Base-by-base conservation (phyloP, 2,329 filamentous ascomycete genomes). In the Septoria petroselini region DNA sequence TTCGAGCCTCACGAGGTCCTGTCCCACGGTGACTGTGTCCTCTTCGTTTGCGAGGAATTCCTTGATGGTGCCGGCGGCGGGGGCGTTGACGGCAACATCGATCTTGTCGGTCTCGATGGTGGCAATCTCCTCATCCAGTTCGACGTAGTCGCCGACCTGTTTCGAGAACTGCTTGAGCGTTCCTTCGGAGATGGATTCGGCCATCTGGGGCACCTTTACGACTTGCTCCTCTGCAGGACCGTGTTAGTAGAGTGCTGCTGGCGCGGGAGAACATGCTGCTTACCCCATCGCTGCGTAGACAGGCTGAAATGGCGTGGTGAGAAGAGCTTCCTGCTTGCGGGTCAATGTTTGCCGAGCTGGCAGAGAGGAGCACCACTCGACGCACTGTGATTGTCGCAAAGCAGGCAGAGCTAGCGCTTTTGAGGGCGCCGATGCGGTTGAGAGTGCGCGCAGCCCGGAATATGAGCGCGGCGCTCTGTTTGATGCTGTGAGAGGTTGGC, bases 41-140 rank as follows among this genome's bases (percentile, higher is more conserved):
- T 97, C 93, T 71, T 97, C 93, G 56, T 83, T 88, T 58, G 85
- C 93, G 25, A 97, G 78, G 50, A 95, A 83, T 71, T 97, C 90
- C 71, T 89, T 95, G 73, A 98, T 88, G 23, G 83, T 87, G 60
- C 93, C 93, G 33, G 91, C 83, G 63, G 91, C 85, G 6, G 93
- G 88, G 12, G 93, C 91, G 71, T 96, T 97, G 66, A 98, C 91
- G 19, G 91, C 85, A 38, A 98, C 89, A 70, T 98, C 93, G 67
- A 97, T 97, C 90, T 98, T 98, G 80, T 98, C 93, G 11, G 93
- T 98, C 74, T 98, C 93, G 66, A 98, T 98, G 41, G 91, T 96
- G 25, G 93, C 93, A 70, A 98, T 91, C 71, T 98, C 93, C 74
- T 97, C 93, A 67, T 98, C 93, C 65, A 85, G 85, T 75, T 95